Percentiles rank a stretch among this genome's conserved stretches.
These are phyloP conservation scores for Periconia macrospinosa DNA, from an alignment of 2,329 filamentous ascomycete genomes.

Conservation along the genomic window DNA sequence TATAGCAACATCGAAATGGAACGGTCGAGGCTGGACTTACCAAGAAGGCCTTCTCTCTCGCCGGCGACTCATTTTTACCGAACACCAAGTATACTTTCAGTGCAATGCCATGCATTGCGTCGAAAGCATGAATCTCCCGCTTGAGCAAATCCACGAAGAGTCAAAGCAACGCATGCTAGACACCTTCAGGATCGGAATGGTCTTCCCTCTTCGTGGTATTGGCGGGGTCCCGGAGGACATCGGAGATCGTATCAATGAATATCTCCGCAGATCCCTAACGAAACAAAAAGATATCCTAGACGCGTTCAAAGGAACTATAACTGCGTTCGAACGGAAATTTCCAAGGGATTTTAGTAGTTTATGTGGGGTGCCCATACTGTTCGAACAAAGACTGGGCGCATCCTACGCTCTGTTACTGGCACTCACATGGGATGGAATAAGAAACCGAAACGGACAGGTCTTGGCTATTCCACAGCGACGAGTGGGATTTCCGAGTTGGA, in stretches of 20 bases:
- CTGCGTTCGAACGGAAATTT: neutral
- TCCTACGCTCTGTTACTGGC: neutral
- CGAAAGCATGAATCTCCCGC: neutral
- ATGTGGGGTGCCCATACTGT: neutral
- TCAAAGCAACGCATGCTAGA: neutral
- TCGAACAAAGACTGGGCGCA: too few species aligned
- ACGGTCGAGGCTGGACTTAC: conserved; percentile 4
- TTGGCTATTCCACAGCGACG: neutral
- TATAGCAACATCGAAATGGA: neutral
- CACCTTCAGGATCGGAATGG: neutral
- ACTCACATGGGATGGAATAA: neutral
- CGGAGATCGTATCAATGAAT: neutral
- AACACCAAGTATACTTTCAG: conserved; percentile 1
- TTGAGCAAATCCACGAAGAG: neutral
- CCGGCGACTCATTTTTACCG: conserved; percentile 3
- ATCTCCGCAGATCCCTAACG: neutral
- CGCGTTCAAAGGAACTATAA: neutral
- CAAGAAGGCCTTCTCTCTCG: conserved; percentile 1
- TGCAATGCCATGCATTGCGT: neutral
- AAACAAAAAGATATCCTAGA: neutral
- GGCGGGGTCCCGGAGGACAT: neutral
- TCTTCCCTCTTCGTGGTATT: neutral
- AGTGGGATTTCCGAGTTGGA: neutral
- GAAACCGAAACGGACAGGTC: neutral
- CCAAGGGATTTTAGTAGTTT: neutral